Conservation (phyloP, 768 basidiomycete species). For the Cystobasidium tubakii region DNA sequence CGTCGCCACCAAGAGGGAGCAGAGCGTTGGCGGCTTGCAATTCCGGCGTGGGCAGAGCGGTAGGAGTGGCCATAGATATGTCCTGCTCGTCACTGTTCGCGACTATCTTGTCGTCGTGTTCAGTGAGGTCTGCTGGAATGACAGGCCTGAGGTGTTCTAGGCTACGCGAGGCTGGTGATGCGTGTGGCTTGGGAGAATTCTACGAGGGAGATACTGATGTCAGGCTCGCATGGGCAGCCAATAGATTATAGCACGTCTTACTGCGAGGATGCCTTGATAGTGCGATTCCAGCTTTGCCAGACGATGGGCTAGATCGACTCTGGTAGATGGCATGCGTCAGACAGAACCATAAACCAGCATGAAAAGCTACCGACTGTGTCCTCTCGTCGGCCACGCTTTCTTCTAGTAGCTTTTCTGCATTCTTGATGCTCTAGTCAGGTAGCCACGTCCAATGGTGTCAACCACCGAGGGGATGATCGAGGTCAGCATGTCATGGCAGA, state of each 20-base stretch:
- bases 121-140: neutral
- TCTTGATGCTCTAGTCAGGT: neutral
- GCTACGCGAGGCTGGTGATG: neutral
- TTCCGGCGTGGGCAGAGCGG: neutral
- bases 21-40: neutral
- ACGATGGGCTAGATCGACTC: neutral
- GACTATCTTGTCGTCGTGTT: neutral
- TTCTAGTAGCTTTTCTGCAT: neutral
- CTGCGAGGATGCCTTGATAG: neutral
- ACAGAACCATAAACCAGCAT: too few species aligned
- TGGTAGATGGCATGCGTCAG: too few species aligned
- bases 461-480: slow-evolving; percentile 7
- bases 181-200: slow-evolving; percentile 1
- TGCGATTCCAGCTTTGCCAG: slow-evolving; percentile 6
- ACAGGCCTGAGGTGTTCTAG: neutral
- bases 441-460: neutral
- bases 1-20: slow-evolving; percentile 19
- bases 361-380: neutral
- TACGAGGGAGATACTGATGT: neutral
- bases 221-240: too few species aligned
- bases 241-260: neutral
- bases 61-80: neutral
- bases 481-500: neutral
- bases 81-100: neutral
- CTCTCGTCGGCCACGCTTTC: neutral